phyloP scores from a whole-genome alignment of 495 filamentous ascomycete species.

The Tuber brumale region DNA sequence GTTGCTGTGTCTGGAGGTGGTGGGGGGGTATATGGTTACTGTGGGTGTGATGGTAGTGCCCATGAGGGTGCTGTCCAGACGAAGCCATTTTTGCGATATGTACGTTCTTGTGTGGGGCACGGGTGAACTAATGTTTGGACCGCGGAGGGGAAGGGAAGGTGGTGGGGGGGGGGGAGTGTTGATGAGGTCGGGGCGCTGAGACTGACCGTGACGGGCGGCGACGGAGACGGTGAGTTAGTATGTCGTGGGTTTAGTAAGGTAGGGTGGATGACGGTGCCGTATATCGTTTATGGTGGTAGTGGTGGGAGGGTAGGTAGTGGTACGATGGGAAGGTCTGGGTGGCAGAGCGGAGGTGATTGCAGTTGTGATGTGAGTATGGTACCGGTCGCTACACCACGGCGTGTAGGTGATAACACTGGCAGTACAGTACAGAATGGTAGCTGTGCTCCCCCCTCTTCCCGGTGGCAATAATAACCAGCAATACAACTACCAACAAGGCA shows the following conservation, averaged over 20 bases:
- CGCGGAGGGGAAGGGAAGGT: background rate
- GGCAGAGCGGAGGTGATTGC: conserved; percentile 6
- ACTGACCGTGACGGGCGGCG: conserved; percentile 2
- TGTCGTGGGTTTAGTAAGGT: conserved; percentile 4
- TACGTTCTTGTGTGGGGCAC: background rate
- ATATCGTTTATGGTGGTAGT: conserved; percentile 1
- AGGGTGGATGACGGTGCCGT: background rate
- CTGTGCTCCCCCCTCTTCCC: background rate
- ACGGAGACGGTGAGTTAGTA: conserved; percentile 2
- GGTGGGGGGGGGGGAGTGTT: background rate
- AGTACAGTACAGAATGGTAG: background rate
- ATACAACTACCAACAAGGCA: background rate
- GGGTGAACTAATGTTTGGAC: background rate
- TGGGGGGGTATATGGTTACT: conserved; percentile 14
- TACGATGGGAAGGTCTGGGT: conserved; percentile 16
- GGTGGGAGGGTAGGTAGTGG: conserved; percentile 12
- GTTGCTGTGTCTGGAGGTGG: conserved; percentile 23
- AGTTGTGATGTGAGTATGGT: conserved; percentile 2
- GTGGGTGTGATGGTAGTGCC: conserved; percentile 9
- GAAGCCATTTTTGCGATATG: conserved; percentile 7
- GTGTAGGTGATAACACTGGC: conserved; percentile 5
- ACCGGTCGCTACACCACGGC: conserved; percentile 3
- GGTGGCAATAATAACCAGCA: background rate
- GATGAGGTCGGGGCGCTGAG: conserved; percentile 3
- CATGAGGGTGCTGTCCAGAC: background rate